Base-by-base conservation (phyloP, 306 rosid species). In the Malus asiatica region DNA sequence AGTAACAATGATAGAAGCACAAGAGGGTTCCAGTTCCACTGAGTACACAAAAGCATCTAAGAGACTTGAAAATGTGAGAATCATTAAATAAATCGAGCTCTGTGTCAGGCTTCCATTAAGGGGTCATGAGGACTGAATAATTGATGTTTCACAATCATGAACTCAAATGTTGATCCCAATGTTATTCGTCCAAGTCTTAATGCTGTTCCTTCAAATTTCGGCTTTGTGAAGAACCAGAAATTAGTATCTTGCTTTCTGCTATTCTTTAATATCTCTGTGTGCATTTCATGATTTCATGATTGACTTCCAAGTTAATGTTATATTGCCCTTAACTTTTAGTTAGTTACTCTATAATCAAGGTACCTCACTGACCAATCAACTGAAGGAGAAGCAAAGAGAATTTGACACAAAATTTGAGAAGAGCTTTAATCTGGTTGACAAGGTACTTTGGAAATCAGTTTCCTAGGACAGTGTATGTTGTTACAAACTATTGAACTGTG, bases 371-470 rank as follows among this genome's bases (percentile, higher is more conserved):
- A 87, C 99, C 25, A 76, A 84, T 73, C 90, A 73, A 76, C 86
- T 92, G 88, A 89, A 87, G 71, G 88, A 84, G 79, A 95, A 95
- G 84, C 88, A 90, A 71, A 85, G 78, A 76, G 90, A 90, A 55
- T 95, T 90, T 95, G 97, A 95, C 71, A 71, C 83, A 20, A 88
- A 84, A 83, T 90, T 92, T 78, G 93, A 87, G 88, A 86, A 87
- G 74, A 45, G 58, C 73, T 95, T 95, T 81, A 87, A 83, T 76
- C 79, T 89, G 84, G 84, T 81, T 35, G 83, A 81, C 80, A 88
- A 90, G 97, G 99, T 95, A 86, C 52, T 55, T 32, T 46, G 70
- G 66, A 73, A 30, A 42, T 55, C 70, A 35, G 60, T 38, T 68
- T 70, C 33, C 14, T 14, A 19, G 60, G 35, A 61, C 61, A 42